A percentile compares a stretch with the other conserved stretches of the same genome.
These are phyloP conservation scores for Lunasporangiospora selenospora DNA, from an alignment of 192 early-diverging fungal genomes.

Conservation along the genomic window DNA sequence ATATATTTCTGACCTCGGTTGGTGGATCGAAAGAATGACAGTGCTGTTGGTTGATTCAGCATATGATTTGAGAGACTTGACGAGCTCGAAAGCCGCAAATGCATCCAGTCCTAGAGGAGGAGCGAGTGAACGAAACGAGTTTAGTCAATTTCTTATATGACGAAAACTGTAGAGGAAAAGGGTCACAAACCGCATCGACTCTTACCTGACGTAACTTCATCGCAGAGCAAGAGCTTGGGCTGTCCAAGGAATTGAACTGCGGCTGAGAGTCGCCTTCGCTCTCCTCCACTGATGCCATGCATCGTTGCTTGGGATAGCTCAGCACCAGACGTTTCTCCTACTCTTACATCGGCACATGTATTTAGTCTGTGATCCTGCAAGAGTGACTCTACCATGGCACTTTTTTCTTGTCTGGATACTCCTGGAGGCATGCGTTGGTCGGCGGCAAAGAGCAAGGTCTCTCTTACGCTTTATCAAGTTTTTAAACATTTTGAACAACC, in stretches of 20 bases:
- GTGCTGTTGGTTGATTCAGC: constrained; percentile 6
- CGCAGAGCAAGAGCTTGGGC: constrained; percentile 64
- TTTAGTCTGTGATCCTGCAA: constrained; percentile 62
- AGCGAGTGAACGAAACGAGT: too few relatives aligned
- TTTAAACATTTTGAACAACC: too few relatives aligned
- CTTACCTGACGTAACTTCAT: constrained; percentile 74
- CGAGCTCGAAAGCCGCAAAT: constrained; percentile 10
- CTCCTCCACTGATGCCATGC: constrained; percentile 74
- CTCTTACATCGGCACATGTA: constrained; percentile 64
- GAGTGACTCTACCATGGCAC: constrained; percentile 53
- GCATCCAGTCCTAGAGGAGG: constrained; percentile 21
- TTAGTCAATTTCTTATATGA: too few relatives aligned
- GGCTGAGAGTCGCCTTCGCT: constrained; percentile 71
- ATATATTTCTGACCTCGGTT: constrained; percentile 23
- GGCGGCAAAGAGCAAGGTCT: constrained; percentile 74
- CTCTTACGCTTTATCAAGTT: too few relatives aligned
- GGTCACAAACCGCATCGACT: too few relatives aligned
- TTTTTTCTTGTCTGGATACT: constrained; percentile 27
- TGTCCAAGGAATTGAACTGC: constrained; percentile 72
- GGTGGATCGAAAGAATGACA: constrained; percentile 21
- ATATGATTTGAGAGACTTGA: constrained; percentile 5
- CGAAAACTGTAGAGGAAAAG: too few relatives aligned
- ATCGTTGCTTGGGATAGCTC: constrained; percentile 6
- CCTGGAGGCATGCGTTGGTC: constrained; percentile 40
- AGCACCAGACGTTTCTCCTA: constrained; percentile 52